phyloP scores from a whole-genome alignment of 2,329 filamentous ascomycete genomes.

The Chrysosporium queenslandicum region DNA sequence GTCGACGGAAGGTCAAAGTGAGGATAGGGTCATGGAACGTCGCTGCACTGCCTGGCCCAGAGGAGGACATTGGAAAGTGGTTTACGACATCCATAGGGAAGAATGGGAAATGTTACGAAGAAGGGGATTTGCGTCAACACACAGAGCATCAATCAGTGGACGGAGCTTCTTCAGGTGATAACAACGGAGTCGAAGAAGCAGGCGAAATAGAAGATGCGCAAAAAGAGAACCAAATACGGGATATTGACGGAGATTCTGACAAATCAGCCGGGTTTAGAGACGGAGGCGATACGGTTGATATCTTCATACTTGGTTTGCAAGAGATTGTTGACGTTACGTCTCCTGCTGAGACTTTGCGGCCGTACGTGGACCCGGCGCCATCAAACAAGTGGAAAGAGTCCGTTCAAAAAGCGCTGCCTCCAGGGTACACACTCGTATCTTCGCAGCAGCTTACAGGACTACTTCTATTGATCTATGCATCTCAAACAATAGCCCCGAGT shows the following conservation, averaged over 20 bases:
- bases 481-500: conserved; percentile 60
- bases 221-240: background rate
- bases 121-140: background rate
- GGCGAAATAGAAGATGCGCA: background rate
- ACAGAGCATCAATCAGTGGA: background rate
- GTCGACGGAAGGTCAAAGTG: conserved; percentile 62
- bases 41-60: conserved; percentile 69
- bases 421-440: conserved; percentile 64
- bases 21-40: conserved; percentile 97
- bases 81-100: conserved; percentile 55
- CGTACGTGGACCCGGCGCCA: conserved; percentile 61
- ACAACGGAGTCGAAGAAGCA: background rate
- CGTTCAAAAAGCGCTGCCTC: conserved; percentile 61
- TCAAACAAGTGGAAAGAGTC: conserved; percentile 72
- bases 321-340: conserved; percentile 82
- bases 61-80: conserved; percentile 81
- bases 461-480: conserved; percentile 74
- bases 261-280: too few relatives aligned
- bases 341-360: conserved; percentile 62
- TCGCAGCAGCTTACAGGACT: conserved; percentile 81
- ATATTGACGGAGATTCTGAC: too few relatives aligned
- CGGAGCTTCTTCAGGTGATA: background rate
- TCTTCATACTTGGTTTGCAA: conserved; percentile 85
- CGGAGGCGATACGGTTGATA: conserved; percentile 59
- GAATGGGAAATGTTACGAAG: conserved; percentile 19